Conservation (phyloP, 2,329 filamentous ascomycete species). For the Coniochaeta ligniaria region DNA sequence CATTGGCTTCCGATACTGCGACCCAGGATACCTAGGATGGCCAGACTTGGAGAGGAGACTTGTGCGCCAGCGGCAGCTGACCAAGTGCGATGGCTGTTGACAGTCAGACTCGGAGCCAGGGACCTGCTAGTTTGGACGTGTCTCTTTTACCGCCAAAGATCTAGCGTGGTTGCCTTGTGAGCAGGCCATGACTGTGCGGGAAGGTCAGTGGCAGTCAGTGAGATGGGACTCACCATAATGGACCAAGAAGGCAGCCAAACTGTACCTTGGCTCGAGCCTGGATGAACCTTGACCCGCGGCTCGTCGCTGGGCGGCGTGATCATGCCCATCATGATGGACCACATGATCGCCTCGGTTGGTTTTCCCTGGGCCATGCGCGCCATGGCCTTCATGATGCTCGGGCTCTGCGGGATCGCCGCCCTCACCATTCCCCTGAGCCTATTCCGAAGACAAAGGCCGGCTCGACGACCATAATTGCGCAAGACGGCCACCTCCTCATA, state of each 20-base stretch:
- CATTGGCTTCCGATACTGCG: too few species aligned
- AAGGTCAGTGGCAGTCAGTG: too few species aligned
- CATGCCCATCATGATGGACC: conserved; percentile 50
- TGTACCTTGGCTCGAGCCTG: not conserved
- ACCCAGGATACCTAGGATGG: too few species aligned
- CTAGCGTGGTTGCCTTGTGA: too few species aligned
- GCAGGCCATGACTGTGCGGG: too few species aligned
- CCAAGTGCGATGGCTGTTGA: too few species aligned
- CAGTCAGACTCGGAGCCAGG: too few species aligned
- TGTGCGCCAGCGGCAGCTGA: too few species aligned
- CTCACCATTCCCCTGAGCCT: conserved; percentile 12
- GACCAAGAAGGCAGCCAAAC: not conserved
- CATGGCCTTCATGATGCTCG: conserved; percentile 28
- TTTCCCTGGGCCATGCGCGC: conserved; percentile 31
- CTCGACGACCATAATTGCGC: not conserved
- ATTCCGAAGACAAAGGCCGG: not conserved
- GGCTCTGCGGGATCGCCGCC: conserved; percentile 20
- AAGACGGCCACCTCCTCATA: not conserved
- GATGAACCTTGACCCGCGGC: conserved; percentile 21
- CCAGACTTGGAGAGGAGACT: too few species aligned
- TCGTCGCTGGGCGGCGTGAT: conserved; percentile 42
- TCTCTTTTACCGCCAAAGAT: too few species aligned
- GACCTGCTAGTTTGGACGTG: too few species aligned
- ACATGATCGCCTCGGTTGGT: conserved; percentile 38
- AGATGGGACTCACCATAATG: not conserved